Base-by-base conservation (phyloP, 129 eudicot species). In the Pulicaria dysenterica region DNA sequence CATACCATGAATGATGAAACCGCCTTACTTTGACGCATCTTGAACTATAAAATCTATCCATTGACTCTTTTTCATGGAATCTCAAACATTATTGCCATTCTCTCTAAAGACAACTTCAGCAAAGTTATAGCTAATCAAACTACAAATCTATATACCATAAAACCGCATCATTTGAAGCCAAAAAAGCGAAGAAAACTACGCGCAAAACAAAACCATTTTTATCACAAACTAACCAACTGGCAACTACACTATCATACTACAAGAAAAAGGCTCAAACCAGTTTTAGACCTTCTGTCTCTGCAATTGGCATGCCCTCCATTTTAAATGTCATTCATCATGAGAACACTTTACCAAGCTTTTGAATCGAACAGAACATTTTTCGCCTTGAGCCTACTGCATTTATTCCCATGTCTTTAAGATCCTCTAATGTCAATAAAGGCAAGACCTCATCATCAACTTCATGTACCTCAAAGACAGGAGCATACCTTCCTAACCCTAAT, bases 341-440 rank as follows among this genome's bases (percentile, higher is more conserved):
- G 34, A 88, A 85, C 34, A 88, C 95, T 83, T 85, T 88, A 13
- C 84, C 84, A 41, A 85, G 90, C 80, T 88, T 88, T 49, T 82
- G 83, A 67, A 88, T 88, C 3, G 95, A 83, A 51, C 80, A 77
- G 46, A 74, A 82, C 95, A 88, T 85, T 69, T 88, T 88, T 68
- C 95, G 72, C 79, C 95, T 69, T 0, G 90, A 85, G 3, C 95
- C 95, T 7, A 88, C 95, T 0, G 95, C 95, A 83, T 81, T 88
- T 47, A 88, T 82, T 34, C 95, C 95, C 95, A 88, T 88, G 64
- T 88, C 95, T 80, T 88, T 88, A 50, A 86, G 87, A 82, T 89
- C 88, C 74, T 86, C 88, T 64, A 83, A 60, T 34, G 88, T 89
- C 47, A 88, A 69, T 74, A 85, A 62, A 4, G 95, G 87, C 82